Conservation (phyloP, 257 asterid species). For the Linderniella brevidens region DNA sequence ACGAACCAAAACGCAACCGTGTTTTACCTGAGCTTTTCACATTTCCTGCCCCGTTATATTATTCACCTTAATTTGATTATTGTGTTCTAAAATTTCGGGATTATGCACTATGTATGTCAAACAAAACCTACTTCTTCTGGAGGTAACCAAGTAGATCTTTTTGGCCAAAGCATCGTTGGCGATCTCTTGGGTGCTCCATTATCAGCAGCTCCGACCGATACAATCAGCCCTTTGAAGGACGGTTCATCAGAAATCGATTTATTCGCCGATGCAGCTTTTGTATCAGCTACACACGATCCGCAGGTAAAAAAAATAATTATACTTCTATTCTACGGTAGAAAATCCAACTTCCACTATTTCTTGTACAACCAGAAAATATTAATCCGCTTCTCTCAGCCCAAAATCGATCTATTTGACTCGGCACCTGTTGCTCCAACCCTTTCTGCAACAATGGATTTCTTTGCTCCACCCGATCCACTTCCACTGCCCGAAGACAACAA, state of each 20-base stretch:
- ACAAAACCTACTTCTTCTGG: slow-evolving; percentile 59
- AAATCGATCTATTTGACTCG: slow-evolving; percentile 61
- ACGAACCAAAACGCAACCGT: no score
- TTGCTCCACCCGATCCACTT: slow-evolving; percentile 41
- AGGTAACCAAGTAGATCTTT: slow-evolving; percentile 56
- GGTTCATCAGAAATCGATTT: slow-evolving; percentile 58
- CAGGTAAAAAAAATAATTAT: slow-evolving; percentile 29
- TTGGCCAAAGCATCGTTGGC: slow-evolving; percentile 33
- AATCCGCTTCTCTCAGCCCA: slow-evolving; percentile 20
- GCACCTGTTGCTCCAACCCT: slow-evolving; percentile 39
- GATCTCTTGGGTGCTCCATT: slow-evolving; percentile 60
- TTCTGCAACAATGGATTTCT: slow-evolving; percentile 49
- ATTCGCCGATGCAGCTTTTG: slow-evolving; percentile 73
- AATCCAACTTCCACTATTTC: not conserved
- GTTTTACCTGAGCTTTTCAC: no score
- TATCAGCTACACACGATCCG: slow-evolving; percentile 38
- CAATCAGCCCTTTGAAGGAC: slow-evolving; percentile 19
- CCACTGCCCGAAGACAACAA: slow-evolving; percentile 18
- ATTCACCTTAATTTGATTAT: not conserved
- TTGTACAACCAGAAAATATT: not conserved
- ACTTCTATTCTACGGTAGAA: not conserved
- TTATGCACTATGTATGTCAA: slow-evolving; percentile 9
- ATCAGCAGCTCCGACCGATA: slow-evolving; percentile 21
- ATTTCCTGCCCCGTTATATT: not conserved
- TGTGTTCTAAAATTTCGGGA: not conserved